These are phyloP conservation scores for Heliosperma pusillum DNA, from an alignment of 148 eudicot genomes.

Conservation along the genomic window DNA sequence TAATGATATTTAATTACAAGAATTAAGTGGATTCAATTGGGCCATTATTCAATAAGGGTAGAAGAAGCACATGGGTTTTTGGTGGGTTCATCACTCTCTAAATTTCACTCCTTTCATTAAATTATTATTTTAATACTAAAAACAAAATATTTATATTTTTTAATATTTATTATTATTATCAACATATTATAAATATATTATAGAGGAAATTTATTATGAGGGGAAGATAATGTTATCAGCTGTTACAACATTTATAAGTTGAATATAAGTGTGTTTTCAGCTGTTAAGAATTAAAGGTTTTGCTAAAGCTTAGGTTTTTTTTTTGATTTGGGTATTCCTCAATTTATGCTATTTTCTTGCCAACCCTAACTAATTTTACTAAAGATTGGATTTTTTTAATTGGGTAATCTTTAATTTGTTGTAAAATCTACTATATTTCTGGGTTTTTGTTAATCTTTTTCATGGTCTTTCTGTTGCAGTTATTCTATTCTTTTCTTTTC, in stretches of 20 bases:
- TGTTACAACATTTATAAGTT: constrained; percentile 34
- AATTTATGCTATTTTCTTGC: constrained; percentile 18
- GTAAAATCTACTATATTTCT: constrained; percentile 10
- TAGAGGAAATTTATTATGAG: neutral
- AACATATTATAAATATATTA: neutral
- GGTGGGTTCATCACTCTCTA: constrained; percentile 18
- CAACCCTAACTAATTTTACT: constrained; percentile 28
- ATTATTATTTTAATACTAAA: neutral
- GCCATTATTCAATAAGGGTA: constrained; percentile 24
- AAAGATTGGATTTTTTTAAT: constrained; percentile 19
- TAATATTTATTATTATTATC: too few species aligned
- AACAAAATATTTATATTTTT: neutral
- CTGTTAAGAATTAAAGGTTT: constrained; percentile 42
- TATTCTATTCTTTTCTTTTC: constrained; percentile 23
- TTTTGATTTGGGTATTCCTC: neutral
- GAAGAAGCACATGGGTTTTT: constrained; percentile 29
- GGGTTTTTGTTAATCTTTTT: constrained; percentile 8
- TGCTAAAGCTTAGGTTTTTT: constrained; percentile 18
- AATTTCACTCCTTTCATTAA: constrained; percentile 6
- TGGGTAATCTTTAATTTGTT: constrained; percentile 22
- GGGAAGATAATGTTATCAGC: constrained; percentile 33
- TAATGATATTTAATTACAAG: neutral
- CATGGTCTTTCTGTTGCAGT: constrained; percentile 37
- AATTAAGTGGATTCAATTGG: constrained; percentile 22
- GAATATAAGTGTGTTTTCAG: constrained; percentile 39